Conservation (phyloP, 1,284 basidiomycete species). For the Boletus semigastroideus region DNA sequence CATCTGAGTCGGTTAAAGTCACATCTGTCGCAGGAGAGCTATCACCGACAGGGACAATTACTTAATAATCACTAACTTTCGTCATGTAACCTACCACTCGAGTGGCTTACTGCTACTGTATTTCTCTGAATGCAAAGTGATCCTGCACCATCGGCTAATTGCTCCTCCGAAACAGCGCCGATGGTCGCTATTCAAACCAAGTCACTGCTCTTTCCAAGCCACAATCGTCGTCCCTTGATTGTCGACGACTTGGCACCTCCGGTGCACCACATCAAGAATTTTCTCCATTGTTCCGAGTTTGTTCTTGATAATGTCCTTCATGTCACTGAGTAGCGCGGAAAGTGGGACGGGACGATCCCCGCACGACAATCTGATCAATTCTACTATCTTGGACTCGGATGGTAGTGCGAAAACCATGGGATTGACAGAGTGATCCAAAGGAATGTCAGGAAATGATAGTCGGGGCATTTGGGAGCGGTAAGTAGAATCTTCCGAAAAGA, state of each 20-base stretch:
- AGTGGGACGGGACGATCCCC: constrained; percentile 53
- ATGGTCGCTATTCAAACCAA: constrained; percentile 2
- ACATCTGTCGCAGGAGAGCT: neutral
- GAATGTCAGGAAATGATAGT: constrained; percentile 45
- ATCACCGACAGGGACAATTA: constrained; percentile 9
- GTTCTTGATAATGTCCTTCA: constrained; percentile 46
- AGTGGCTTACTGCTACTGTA: no score
- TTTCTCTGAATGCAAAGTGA: no score
- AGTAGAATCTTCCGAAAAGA: constrained; percentile 56
- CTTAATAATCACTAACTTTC: constrained; percentile 6
- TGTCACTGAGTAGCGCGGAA: constrained; percentile 59
- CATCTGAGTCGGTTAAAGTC: neutral
- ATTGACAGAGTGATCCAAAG: constrained; percentile 30
- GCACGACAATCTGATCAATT: constrained; percentile 59
- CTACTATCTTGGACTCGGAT: constrained; percentile 63
- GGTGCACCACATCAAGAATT: constrained; percentile 66
- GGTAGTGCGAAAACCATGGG: constrained; percentile 64
- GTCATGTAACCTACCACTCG: neutral
- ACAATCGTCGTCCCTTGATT: constrained; percentile 54
- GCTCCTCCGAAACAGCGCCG: no score
- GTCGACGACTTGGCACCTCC: constrained; percentile 58
- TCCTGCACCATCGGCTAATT: no score
- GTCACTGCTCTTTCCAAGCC: constrained; percentile 60
- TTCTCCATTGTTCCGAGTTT: constrained; percentile 77
- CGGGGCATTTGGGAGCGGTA: constrained; percentile 49